phyloP scores from a whole-genome alignment of 768 basidiomycete species.

The Boletus rubropictus region DNA sequence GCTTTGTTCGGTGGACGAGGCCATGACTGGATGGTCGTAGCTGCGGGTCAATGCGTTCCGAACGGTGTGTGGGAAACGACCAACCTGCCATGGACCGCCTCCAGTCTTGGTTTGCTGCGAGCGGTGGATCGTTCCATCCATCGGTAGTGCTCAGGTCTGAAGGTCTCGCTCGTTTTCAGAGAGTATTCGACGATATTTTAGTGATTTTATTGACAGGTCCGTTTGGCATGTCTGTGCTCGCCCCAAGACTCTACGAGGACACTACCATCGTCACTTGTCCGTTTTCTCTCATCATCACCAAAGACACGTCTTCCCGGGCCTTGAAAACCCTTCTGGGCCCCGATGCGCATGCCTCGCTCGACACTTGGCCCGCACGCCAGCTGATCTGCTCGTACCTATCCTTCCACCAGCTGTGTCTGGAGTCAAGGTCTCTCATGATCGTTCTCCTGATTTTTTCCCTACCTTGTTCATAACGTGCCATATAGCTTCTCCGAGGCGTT shows the following conservation, averaged over 20 bases:
- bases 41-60: neutral
- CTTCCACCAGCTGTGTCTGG: constrained; percentile 52
- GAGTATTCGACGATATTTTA: neutral
- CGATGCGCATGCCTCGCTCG: constrained; percentile 16
- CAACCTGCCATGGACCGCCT: constrained; percentile 25
- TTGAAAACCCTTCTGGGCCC: constrained; percentile 37
- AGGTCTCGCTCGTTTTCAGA: constrained; percentile 36
- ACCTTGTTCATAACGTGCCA: constrained; percentile 2
- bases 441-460: neutral
- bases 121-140: constrained; percentile 50
- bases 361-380: constrained; percentile 58
- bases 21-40: neutral
- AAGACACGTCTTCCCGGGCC: constrained; percentile 40
- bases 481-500: constrained; percentile 8
- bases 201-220: constrained; percentile 28
- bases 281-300: constrained; percentile 58
- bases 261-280: constrained; percentile 61
- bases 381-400: constrained; percentile 62
- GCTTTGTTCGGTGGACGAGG: constrained; percentile 49
- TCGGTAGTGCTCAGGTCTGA: constrained; percentile 34
- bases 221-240: constrained; percentile 47
- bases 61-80: neutral
- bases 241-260: constrained; percentile 46
- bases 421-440: constrained; percentile 29
- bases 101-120: constrained; percentile 43